These are phyloP conservation scores for Yamadazyma membranifaciens DNA, from an alignment of 1,139 yeast genomes.

Conservation along the genomic window DNA sequence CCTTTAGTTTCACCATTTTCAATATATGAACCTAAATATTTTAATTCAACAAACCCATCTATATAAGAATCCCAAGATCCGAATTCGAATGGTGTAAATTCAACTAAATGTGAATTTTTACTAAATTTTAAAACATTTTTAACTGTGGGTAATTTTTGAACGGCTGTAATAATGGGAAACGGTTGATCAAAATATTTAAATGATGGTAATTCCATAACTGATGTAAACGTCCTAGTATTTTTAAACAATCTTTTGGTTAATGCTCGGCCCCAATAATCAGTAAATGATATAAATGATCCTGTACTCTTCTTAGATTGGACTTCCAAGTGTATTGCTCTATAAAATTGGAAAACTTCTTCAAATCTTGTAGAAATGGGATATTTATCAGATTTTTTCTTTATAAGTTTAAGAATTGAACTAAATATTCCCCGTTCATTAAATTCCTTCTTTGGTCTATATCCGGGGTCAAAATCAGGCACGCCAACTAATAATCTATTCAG, in stretches of 20 bases:
- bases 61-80: slow-evolving; percentile 63
- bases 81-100: slow-evolving; percentile 66
- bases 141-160: slow-evolving; percentile 30
- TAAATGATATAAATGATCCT: slow-evolving; percentile 58
- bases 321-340: slow-evolving; percentile 51
- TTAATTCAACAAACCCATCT: slow-evolving; percentile 50
- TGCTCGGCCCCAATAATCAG: slow-evolving; percentile 71
- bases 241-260: slow-evolving; percentile 46
- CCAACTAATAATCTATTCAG: slow-evolving; percentile 59
- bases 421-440: neutral
- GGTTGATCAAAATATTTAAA: slow-evolving; percentile 33
- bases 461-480: slow-evolving; percentile 46
- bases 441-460: slow-evolving; percentile 7
- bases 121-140: slow-evolving; percentile 16
- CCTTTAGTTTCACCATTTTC: slow-evolving; percentile 21
- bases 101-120: slow-evolving; percentile 36
- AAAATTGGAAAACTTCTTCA: slow-evolving; percentile 42
- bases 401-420: neutral
- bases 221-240: slow-evolving; percentile 18
- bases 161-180: slow-evolving; percentile 40
- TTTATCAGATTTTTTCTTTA: neutral
- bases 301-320: slow-evolving; percentile 47
- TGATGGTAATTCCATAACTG: slow-evolving; percentile 19
- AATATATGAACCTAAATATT: slow-evolving; percentile 50
- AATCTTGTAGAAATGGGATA: slow-evolving; percentile 5